Percentiles rank a stretch among this genome's conserved stretches.
Evolutionary conservation across 176 grass and related monocot species (phyloP).

Genomic region (Oryza meyeriana): DNA sequence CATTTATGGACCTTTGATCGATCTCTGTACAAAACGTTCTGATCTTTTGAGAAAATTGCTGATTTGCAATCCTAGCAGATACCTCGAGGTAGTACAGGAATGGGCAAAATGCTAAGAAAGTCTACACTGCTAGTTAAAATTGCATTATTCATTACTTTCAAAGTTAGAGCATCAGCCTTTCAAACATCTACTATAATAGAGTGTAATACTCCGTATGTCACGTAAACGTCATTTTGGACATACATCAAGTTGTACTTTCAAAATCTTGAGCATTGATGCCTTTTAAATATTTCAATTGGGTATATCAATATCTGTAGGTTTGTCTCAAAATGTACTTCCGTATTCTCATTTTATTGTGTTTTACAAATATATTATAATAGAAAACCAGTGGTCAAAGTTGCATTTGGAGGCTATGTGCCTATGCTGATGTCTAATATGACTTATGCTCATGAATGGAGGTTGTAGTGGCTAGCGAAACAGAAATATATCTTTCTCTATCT

Average conservation of each 20-base stretch:
- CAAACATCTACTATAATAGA: neutral
- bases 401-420: too few species aligned
- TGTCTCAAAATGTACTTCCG: neutral
- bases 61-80: slow-evolving; percentile 1
- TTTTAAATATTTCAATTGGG: neutral
- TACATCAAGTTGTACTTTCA: neutral
- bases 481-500: neutral
- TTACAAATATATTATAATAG: too few species aligned
- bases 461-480: neutral
- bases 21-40: neutral
- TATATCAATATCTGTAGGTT: neutral
- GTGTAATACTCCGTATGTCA: neutral
- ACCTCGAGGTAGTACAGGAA: neutral
- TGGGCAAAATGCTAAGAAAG: neutral
- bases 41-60: neutral
- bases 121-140: neutral
- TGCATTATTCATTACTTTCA: neutral
- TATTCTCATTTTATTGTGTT: neutral
- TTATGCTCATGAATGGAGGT: neutral
- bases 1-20: neutral
- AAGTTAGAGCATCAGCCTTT: neutral
- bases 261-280: neutral
- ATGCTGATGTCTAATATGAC: neutral
- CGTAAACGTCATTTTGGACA: neutral
- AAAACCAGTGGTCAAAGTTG: too few species aligned